Conservation (phyloP, 208 protist species). For the Crithidia fasciculata region DNA sequence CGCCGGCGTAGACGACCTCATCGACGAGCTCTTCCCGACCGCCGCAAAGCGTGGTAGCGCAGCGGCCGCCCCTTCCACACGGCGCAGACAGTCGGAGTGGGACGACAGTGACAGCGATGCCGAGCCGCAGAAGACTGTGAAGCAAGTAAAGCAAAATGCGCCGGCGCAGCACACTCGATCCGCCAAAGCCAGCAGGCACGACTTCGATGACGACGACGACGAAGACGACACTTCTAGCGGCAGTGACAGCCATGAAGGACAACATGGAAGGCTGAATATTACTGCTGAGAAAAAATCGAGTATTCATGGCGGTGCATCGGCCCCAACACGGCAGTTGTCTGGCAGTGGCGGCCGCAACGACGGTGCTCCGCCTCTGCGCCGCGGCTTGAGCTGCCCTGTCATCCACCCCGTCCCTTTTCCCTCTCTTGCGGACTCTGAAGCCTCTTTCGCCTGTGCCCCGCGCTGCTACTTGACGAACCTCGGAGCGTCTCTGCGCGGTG, state of each 20-base stretch:
- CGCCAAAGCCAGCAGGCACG: conserved; percentile 1
- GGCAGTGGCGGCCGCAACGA: not conserved
- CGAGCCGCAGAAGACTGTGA: conserved; percentile 2
- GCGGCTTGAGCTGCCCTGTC: conserved; percentile 8
- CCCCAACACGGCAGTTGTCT: not conserved
- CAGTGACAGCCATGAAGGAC: not conserved
- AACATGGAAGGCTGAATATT: not conserved
- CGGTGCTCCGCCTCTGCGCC: not conserved
- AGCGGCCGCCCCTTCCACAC: not conserved
- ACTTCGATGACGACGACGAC: conserved; percentile 60
- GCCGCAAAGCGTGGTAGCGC: not conserved
- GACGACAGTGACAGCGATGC: conserved; percentile 59
- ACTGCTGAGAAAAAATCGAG: no score
- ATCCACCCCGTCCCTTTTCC: conserved; percentile 75
- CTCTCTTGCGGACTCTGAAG: conserved; percentile 28
- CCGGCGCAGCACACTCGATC: not conserved
- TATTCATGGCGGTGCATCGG: not conserved
- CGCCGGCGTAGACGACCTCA: conserved; percentile 64
- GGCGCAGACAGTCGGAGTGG: conserved; percentile 37
- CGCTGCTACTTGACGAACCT: conserved; percentile 77
- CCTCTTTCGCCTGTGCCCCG: conserved; percentile 41
- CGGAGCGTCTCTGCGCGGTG: conserved; percentile 8
- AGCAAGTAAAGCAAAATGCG: no score
- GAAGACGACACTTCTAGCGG: not conserved
- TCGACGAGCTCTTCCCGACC: conserved; percentile 77